Percentiles rank a stretch among this genome's conserved stretches.
Conservation (phyloP, 768 basidiomycete species). For the Tricholoma bakamatsutake region DNA sequence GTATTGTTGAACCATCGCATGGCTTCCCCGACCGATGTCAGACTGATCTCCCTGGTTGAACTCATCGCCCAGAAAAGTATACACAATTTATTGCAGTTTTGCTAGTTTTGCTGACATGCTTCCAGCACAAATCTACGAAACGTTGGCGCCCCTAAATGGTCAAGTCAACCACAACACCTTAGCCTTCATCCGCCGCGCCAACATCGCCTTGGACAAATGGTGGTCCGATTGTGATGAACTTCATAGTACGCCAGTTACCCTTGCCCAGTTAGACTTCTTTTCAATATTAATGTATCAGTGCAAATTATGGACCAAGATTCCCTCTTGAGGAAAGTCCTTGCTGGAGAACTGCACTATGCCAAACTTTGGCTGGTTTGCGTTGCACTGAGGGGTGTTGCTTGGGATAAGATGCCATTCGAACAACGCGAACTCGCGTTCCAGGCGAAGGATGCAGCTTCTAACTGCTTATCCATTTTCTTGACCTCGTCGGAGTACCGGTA, state of each 20-base stretch:
- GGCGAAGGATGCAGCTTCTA: slow-evolving; percentile 87
- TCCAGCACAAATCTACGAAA: slow-evolving; percentile 89
- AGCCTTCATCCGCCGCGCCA: slow-evolving; percentile 83
- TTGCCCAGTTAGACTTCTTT: slow-evolving; percentile 3
- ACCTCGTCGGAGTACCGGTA: slow-evolving; percentile 77
- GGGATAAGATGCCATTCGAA: slow-evolving; percentile 96
- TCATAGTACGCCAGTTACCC: slow-evolving; percentile 49
- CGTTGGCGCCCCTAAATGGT: slow-evolving; percentile 78
- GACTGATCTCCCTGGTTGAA: slow-evolving; percentile 83
- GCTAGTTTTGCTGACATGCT: not conserved
- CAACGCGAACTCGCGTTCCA: slow-evolving; percentile 94
- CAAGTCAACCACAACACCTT: slow-evolving; percentile 82
- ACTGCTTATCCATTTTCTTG: slow-evolving; percentile 80
- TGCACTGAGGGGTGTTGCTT: slow-evolving; percentile 83
- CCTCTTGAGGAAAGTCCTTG: slow-evolving; percentile 80
- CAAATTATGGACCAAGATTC: slow-evolving; percentile 82
- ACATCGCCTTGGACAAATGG: slow-evolving; percentile 86
- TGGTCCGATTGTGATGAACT: slow-evolving; percentile 84
- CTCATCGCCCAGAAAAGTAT: slow-evolving; percentile 87
- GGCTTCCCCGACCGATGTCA: slow-evolving; percentile 85
- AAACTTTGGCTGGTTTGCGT: slow-evolving; percentile 95
- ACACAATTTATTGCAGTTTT: slow-evolving; percentile 14
- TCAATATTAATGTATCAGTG: slow-evolving; percentile 32
- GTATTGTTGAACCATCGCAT: slow-evolving; percentile 78
- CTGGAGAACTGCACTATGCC: slow-evolving; percentile 85